Percentiles rank a stretch among this genome's conserved stretches.
Conservation (phyloP, 805 yeast genomes). For the Saturnispora sekii region DNA sequence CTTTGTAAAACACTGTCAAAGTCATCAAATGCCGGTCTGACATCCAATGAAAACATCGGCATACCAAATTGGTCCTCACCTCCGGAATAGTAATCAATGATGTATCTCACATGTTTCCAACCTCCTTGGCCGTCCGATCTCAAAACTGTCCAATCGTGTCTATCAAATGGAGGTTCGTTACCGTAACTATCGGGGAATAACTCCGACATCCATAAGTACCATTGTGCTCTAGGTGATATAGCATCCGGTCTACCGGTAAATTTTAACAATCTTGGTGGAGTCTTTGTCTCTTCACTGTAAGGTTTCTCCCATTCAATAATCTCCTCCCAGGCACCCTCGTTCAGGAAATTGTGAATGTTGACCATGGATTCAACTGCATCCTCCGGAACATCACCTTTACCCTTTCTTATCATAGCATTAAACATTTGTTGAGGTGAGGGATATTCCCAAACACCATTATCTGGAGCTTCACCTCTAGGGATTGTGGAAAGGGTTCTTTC, state of each 20-base stretch:
- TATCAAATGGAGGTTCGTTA: conserved; percentile 84
- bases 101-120: conserved; percentile 76
- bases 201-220: conserved; percentile 55
- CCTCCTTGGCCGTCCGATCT: conserved; percentile 43
- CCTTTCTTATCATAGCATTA: conserved; percentile 93
- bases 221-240: conserved; percentile 73
- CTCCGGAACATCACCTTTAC: conserved; percentile 85
- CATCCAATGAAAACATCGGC: conserved; percentile 90
- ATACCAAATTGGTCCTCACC: conserved; percentile 83
- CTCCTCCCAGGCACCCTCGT: conserved; percentile 97
- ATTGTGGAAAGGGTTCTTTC: conserved; percentile 77
- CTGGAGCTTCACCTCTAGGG: conserved; percentile 63
- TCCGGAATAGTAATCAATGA: conserved; percentile 87
- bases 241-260: conserved; percentile 92
- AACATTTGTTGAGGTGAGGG: conserved; percentile 99
- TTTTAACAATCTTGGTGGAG: conserved; percentile 66
- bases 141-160: conserved; percentile 97
- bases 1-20: conserved; percentile 58
- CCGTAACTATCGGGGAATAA: conserved; percentile 65
- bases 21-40: conserved; percentile 87
- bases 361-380: conserved; percentile 97
- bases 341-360: conserved; percentile 87
- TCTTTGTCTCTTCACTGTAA: conserved; percentile 43
- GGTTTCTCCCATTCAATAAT: conserved; percentile 85
- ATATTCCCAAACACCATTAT: conserved; percentile 89